Percentiles rank a stretch among this genome's conserved stretches.
Conservation (phyloP, 108 stramenopile genomes). For the Cyclostephanos invisitatus region DNA sequence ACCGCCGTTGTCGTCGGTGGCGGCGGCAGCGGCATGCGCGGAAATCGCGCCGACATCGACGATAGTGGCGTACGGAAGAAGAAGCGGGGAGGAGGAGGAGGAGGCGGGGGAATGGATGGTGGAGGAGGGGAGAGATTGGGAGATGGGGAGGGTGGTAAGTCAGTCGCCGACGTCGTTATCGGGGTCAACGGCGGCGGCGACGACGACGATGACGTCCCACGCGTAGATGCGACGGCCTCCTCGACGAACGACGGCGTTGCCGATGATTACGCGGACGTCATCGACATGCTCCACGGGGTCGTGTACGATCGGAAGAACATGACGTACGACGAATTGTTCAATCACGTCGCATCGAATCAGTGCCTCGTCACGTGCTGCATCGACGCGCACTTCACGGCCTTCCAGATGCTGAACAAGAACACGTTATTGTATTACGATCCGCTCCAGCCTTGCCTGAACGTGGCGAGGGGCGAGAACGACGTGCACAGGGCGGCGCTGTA, state of each 20-base stretch:
- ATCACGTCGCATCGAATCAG: constrained; percentile 34
- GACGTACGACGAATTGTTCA: constrained; percentile 56
- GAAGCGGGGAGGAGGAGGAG: no score
- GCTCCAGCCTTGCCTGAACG: constrained; percentile 13
- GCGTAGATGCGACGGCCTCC: constrained; percentile 2
- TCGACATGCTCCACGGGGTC: constrained; percentile 51
- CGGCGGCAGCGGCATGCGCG: no score
- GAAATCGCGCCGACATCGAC: no score
- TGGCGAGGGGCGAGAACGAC: constrained; percentile 31
- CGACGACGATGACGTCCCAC: neutral
- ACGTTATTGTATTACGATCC: constrained; percentile 54
- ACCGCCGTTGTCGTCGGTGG: no score
- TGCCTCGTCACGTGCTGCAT: constrained; percentile 61
- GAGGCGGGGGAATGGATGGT: neutral
- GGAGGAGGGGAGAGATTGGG: no score
- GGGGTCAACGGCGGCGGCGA: neutral
- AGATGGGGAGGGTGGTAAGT: no score
- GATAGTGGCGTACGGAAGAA: no score
- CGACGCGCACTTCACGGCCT: constrained; percentile 62
- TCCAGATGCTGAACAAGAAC: constrained; percentile 40
- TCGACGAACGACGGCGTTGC: neutral
- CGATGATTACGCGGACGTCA: constrained; percentile 5
- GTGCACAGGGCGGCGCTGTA: constrained; percentile 39
- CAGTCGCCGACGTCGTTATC: no score
- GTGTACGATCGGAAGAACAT: constrained; percentile 58